Base-by-base conservation (phyloP, 2,329 filamentous ascomycete genomes). In the Cladophialophora yegresii region DNA sequence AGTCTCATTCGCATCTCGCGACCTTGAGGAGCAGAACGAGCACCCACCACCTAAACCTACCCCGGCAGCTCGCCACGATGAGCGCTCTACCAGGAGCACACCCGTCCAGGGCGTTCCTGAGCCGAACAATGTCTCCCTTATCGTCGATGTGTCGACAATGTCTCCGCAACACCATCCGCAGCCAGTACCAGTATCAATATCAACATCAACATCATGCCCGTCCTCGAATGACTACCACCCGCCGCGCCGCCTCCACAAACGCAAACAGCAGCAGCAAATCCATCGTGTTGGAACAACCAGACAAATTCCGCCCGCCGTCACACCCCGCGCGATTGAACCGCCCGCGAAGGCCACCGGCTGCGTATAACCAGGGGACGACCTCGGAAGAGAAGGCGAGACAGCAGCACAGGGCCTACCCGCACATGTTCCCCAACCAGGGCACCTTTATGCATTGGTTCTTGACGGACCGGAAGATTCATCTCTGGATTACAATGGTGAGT, bases 251-350 rank as follows among this genome's bases (percentile, higher is more conserved):
- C 40, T 67, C 60, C 12, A 64, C 65, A 7, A 58, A 61, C n/a
- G n/a, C n/a, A n/a, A n/a, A n/a, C n/a, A n/a, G n/a, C 32, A 30
- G 57, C 54, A 28, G 32, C 43, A 89, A 89, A 73, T 85, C 86
- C 40, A 83, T 88, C 67, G 84, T 92, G 4, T 87, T 99, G 69
- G 91, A 91, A 72, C 92, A 97, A 77, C 93, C 93, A 26, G 85
- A 90, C 73, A 90, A 89, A 75, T 98, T 96, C 83, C 91, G 91
- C 54, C 93, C 95, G 1, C 95, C 95, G 0, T 98, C 93, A 0
- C 95, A 98, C 76, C 89, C 90, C 12, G 81, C 89, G 23, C 83
- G 89, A 6, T 83, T 92, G 33, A 81, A 84, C 4, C 83, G 84
- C 61, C 82, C 83, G 69, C 76, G 80, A 6, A 87, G 88, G 32